Evolutionary conservation across 768 basidiomycete species (phyloP), one percentile per base, ranked within the genome.

Genomic region (Boletus pseudopeckii): DNA sequence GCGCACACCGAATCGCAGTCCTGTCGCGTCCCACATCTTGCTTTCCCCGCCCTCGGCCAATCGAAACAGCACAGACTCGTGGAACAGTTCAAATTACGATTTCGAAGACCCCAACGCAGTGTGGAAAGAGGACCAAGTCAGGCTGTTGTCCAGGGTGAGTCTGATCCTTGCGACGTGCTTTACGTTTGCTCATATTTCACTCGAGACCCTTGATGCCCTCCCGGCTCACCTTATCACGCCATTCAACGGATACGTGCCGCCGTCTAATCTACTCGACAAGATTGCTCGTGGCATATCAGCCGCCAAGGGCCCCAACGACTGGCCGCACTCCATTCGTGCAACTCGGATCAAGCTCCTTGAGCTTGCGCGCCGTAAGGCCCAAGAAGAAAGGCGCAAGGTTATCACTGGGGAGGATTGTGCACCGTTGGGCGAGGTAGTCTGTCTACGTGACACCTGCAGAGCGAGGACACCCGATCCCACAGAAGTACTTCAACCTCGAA

Each of bases 181-280:
- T 38, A 24, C 2, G 0, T 39, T 2, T 22, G 26, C 56, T 66
- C 52, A 48, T 56, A 1, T 55, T 58, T 30, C 50, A 20, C 45
- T 36, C 10, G 1, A 67, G 90, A 90, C 91, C 15, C 79, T 93
- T 10, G 91, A 93, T 65, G 85, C 86, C 41, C 82, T 92, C 54
- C 90, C 90, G 10, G 75, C 85, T 7, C 88, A 92, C 62, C 80
- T 93, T n/a, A 77, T 90, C 67, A 92, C 91, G 15, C 91, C 90
- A 50, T 92, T 90, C 77, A 85, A 87, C 58, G 90, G 91, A 30
- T 79, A 84, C 42, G 81, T 92, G 18, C 91, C 91, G 1, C 90
- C 90, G 32, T 84, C 88, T 14, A 92, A 92, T 68, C 80, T 92
- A 20, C 83, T 93, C 54, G 90, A 93, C 70, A 90, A 89, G 74